These are phyloP conservation scores for Acacia concinna DNA, from an alignment of 331 rosid genomes.

Conservation along the genomic window DNA sequence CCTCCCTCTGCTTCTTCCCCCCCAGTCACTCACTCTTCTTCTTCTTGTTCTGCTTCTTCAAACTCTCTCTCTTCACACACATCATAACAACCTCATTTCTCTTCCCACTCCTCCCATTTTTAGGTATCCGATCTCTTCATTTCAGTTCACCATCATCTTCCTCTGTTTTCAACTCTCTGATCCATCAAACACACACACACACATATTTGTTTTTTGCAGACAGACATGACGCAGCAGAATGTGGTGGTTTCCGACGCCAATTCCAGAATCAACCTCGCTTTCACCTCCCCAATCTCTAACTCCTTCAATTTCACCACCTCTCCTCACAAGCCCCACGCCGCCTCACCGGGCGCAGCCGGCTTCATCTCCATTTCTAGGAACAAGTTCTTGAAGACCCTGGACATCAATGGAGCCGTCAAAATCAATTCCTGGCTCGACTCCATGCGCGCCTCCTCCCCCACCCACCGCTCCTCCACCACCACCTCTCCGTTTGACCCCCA, in stretches of 20 bases:
- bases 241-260: conserved; percentile 52
- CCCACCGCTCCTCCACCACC: conserved; percentile 29
- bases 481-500: conserved; percentile 49
- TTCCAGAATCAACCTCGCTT: conserved; percentile 37
- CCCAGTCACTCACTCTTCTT: background rate
- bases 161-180: background rate
- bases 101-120: no score
- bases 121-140: background rate
- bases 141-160: background rate
- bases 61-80: background rate
- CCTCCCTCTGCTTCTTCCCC: conserved; percentile 34
- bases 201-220: conserved; percentile 21
- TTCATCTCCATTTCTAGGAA: conserved; percentile 60
- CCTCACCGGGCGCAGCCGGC: conserved; percentile 30
- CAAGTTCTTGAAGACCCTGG: conserved; percentile 52
- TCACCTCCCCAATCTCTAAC: conserved; percentile 28
- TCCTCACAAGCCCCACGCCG: conserved; percentile 44
- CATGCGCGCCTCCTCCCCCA: conserved; percentile 85
- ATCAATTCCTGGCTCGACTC: conserved; percentile 78
- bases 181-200: no score
- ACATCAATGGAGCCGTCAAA: conserved; percentile 57
- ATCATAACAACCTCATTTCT: background rate
- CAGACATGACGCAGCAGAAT: conserved; percentile 73
- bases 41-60: background rate
- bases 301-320: conserved; percentile 39